These are phyloP conservation scores for Neofusicoccum parvum DNA, from an alignment of 2,329 filamentous ascomycete species.

Conservation along the genomic window DNA sequence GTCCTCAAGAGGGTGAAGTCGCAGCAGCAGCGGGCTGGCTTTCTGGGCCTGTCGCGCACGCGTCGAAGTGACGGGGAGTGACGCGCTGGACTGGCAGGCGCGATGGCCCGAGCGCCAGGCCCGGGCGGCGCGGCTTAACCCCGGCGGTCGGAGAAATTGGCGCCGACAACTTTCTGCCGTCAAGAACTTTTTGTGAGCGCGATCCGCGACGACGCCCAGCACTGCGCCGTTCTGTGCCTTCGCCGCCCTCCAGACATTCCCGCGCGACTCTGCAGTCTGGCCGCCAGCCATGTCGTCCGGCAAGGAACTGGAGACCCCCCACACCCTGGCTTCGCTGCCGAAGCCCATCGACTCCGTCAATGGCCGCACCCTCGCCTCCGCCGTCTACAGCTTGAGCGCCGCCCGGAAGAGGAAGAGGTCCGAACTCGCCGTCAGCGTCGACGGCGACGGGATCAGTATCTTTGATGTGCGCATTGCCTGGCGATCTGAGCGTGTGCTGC, in stretches of 20 bases:
- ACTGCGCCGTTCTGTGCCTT: not conserved
- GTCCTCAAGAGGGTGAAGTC: not conserved
- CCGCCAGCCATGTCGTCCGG: slow-evolving; percentile 38
- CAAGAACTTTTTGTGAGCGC: slow-evolving; percentile 22
- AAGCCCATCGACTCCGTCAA: slow-evolving; percentile 43
- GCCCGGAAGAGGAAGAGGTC: slow-evolving; percentile 64
- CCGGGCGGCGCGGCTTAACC: not conserved
- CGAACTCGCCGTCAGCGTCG: slow-evolving; percentile 61
- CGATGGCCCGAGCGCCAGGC: not conserved
- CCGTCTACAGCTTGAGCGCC: slow-evolving; percentile 57
- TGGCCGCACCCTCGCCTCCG: slow-evolving; percentile 48
- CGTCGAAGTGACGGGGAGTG: slow-evolving; percentile 7
- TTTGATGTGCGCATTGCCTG: slow-evolving; percentile 55
- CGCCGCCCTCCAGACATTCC: not conserved
- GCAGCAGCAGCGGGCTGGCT: not conserved
- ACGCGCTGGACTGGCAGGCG: not conserved
- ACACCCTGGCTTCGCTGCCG: slow-evolving; percentile 48
- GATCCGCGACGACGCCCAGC: slow-evolving; percentile 9
- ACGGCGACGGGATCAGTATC: slow-evolving; percentile 64
- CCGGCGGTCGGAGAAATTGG: slow-evolving; percentile 17
- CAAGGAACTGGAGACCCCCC: slow-evolving; percentile 40
- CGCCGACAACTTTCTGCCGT: slow-evolving; percentile 17
- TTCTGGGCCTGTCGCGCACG: not conserved
- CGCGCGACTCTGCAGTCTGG: slow-evolving; percentile 27
- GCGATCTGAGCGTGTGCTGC: not conserved